Base-by-base conservation (phyloP, 768 basidiomycete species). In the Dioszegia hungarica region DNA sequence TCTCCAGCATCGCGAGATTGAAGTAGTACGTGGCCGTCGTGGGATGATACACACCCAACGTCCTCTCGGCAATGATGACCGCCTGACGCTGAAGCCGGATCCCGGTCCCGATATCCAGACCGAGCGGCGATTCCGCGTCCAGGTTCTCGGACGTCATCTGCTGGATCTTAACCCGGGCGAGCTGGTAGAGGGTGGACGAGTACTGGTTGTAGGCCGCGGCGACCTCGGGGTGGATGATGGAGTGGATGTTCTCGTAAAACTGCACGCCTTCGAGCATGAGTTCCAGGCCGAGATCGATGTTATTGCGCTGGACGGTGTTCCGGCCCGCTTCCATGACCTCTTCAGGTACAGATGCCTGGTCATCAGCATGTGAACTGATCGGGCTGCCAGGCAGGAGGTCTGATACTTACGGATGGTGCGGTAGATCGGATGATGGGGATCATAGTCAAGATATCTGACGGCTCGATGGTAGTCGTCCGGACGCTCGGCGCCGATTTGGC, bases 1-100 rank as follows among this genome's bases (percentile, higher is more conserved):
- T 76, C 62, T 80, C 79, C 46, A 80, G 62, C 65, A 79, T 73
- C 4, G 77, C 79, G 28, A 80, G 63, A 59, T 78, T 76, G 59
- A 75, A 69, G 70, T 79, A 80, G 63, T 76, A 78, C 33, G 70
- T 68, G 27, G 75, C 65, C 1, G 79, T 78, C 28, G 78, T 77
- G 54, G 67, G 60, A 44, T 72, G 63, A 56, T 78, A 77, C 17
- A 79, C 54, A 36, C 79, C 79, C 19, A 72, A 57, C 5, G 75
- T 76, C 19, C 79, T 60, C 64, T 80, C 79, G 24, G 76, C 69
- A 49, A 78, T 67, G 59, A 78, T 77, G 60, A 79, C 72, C 22
- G 77, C 77, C 67, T 80, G 78, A 39, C 77, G 63, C 57, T 78
- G 77, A 36, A 78, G 60, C 43, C 75, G 62, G 22, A 78, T 64